Percentiles rank a stretch among this genome's conserved stretches.
Conservation (phyloP, 2,329 filamentous ascomycete species). For the Colletotrichum sp. region DNA sequence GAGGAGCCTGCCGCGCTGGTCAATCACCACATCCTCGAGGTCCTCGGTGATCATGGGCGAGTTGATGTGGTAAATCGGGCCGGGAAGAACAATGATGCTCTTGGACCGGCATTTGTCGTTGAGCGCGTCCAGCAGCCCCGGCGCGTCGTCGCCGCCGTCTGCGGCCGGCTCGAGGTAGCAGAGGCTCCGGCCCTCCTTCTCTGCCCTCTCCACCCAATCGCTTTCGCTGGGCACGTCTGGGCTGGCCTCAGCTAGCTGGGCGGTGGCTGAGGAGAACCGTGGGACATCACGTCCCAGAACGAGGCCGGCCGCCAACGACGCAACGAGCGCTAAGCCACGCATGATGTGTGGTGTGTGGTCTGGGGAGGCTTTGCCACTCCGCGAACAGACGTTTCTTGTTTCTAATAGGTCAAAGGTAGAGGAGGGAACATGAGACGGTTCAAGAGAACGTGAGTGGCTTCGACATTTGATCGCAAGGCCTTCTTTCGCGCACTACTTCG, state of each 20-base stretch:
- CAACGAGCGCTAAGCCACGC: not conserved
- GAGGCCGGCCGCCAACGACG: not conserved
- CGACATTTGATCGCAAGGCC: not conserved
- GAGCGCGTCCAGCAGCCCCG: constrained; percentile 34
- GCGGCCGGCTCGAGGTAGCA: constrained; percentile 31
- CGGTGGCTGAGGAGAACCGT: not conserved
- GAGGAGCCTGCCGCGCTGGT: constrained; percentile 42
- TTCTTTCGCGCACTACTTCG: not conserved
- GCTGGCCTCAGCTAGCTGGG: not conserved
- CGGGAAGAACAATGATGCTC: constrained; percentile 36
- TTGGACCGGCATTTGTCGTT: constrained; percentile 32
- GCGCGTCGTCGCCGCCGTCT: constrained; percentile 34
- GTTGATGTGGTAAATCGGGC: constrained; percentile 37
- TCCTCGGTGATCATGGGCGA: constrained; percentile 37
- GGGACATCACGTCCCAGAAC: not conserved
- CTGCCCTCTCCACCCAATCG: constrained; percentile 39
- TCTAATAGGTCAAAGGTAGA: not conserved
- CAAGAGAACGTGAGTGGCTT: not conserved
- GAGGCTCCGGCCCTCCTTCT: constrained; percentile 32
- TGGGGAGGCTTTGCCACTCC: not conserved
- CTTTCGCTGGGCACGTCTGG: not conserved
- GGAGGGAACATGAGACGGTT: not conserved
- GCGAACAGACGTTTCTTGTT: not conserved
- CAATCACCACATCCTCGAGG: constrained; percentile 45
- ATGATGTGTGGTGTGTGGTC: not conserved